Base-by-base conservation (phyloP, 2,329 filamentous ascomycete genomes). In the Aureobasidium sp. region DNA sequence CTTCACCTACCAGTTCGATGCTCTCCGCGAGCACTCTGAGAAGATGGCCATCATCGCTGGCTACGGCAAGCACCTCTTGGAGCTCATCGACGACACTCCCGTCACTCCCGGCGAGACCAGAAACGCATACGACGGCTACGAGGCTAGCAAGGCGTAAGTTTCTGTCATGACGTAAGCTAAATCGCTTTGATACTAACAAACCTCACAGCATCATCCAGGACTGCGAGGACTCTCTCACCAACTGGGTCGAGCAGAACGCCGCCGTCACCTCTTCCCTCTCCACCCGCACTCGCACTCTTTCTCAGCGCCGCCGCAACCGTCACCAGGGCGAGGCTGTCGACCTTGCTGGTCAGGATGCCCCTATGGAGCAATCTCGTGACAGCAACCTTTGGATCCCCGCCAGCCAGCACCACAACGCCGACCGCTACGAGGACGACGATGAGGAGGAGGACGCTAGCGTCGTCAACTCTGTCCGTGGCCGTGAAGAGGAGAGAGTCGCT, bases 11-110 rank as follows among this genome's bases (percentile, higher is more conserved):
- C 94, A 99, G 74, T 99, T 99, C 70, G 93, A 99, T 73, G 94
- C 94, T 47, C 86, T 99, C 67, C 90, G 91, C 65, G 94, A 99
- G 81, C 94, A 97, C 79, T 94, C 89, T 76, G 94, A 99, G 79
- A 99, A 99, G 82, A 84, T 97, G 27, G 94, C 94, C 72, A 95
- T 99, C 74, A 96, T 99, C 72, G 94, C 94, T 44, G 92, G 93
- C 64, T 99, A 91, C 75, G 94, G 94, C 72, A 99, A 97, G 82
- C 94, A 99, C 75, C 84, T 99, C n/a, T 84, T 99, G 47, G 92
- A 97, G 76, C 84, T 99, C 51, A 87, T 99, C 67, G 94, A 99
- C 73, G 94, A 99, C 74, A 95, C 90, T 7, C 94, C 94, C 1
- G 94, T 99, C 61, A 99, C 94, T 6, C 94, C 94, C 27, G 94